Conservation (phyloP, 1,284 basidiomycete genomes). For the Puccinia brachypodii region DNA sequence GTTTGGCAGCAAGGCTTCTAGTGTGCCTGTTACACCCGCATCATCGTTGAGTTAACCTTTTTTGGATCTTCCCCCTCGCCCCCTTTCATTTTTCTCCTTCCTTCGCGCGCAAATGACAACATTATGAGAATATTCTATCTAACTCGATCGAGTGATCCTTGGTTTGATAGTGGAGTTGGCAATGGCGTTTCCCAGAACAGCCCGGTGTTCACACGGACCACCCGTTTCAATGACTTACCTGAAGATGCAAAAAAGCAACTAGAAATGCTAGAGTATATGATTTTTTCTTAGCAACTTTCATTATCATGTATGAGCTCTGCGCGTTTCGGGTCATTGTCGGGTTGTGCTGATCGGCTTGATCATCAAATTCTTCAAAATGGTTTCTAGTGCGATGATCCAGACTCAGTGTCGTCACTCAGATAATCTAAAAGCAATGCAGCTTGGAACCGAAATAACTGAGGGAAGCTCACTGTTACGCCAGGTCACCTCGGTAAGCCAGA, state of each 20-base stretch:
- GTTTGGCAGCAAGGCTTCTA: conserved; percentile 19
- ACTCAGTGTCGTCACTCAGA: conserved; percentile 34
- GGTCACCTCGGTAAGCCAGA: conserved; percentile 22
- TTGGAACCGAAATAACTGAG: conserved; percentile 36
- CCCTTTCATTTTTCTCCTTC: neutral
- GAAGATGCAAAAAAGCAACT: conserved; percentile 39
- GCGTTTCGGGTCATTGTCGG: neutral
- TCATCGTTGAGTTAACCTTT: neutral
- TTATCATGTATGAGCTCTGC: neutral
- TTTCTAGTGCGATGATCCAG: conserved; percentile 43
- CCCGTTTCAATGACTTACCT: conserved; percentile 41
- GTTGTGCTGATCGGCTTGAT: neutral
- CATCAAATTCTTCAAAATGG: neutral
- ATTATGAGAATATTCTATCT: neutral
- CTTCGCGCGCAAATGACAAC: neutral
- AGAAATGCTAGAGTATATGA: conserved; percentile 42
- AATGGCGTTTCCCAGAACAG: conserved; percentile 12
- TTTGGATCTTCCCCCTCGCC: neutral
- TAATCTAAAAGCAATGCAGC: conserved; percentile 24
- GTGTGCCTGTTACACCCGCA: neutral
- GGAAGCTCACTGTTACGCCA: conserved; percentile 29
- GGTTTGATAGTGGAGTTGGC: neutral
- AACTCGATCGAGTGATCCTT: neutral
- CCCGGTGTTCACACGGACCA: conserved; percentile 9
- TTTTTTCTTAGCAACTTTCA: neutral